phyloP scores from a whole-genome alignment of 352 stramenopile species.

The Globisporangium irregulare region DNA sequence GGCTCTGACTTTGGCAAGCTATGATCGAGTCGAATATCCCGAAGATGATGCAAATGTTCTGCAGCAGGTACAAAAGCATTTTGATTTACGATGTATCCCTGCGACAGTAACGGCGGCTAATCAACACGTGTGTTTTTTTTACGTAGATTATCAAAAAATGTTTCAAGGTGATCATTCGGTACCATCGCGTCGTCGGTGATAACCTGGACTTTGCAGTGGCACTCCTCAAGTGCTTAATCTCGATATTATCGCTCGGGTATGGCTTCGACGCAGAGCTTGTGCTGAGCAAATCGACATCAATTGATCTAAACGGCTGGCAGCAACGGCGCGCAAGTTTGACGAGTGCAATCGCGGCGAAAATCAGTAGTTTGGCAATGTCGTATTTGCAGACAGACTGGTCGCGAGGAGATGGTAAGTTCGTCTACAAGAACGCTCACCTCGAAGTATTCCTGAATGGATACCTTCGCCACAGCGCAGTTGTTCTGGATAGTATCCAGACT shows the following conservation, averaged over 20 bases:
- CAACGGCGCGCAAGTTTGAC: constrained; percentile 13
- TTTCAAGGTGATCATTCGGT: constrained; percentile 26
- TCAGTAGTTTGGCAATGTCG: constrained; percentile 32
- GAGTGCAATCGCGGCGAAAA: constrained; percentile 27
- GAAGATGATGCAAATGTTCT: constrained; percentile 7
- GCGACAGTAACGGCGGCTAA: background rate
- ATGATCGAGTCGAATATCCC: constrained; percentile 10
- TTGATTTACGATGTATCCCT: background rate
- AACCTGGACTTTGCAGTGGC: constrained; percentile 23
- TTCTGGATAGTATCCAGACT: constrained; percentile 48
- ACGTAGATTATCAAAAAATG: constrained; percentile 26
- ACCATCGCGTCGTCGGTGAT: constrained; percentile 21
- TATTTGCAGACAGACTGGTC: constrained; percentile 51
- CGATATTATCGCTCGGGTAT: constrained; percentile 23
- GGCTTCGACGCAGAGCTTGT: constrained; percentile 22
- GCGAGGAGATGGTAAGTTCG: constrained; percentile 31
- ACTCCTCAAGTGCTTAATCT: constrained; percentile 25
- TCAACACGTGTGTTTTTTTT: background rate
- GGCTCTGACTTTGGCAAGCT: constrained; percentile 16
- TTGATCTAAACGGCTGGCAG: constrained; percentile 18
- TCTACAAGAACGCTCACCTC: constrained; percentile 38
- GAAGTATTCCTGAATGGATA: constrained; percentile 37
- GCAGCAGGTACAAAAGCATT: constrained; percentile 13
- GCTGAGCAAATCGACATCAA: constrained; percentile 14
- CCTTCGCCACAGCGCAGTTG: constrained; percentile 32